phyloP scores from a whole-genome alignment of 495 filamentous ascomycete genomes.

The Hypoxylon rickii region DNA sequence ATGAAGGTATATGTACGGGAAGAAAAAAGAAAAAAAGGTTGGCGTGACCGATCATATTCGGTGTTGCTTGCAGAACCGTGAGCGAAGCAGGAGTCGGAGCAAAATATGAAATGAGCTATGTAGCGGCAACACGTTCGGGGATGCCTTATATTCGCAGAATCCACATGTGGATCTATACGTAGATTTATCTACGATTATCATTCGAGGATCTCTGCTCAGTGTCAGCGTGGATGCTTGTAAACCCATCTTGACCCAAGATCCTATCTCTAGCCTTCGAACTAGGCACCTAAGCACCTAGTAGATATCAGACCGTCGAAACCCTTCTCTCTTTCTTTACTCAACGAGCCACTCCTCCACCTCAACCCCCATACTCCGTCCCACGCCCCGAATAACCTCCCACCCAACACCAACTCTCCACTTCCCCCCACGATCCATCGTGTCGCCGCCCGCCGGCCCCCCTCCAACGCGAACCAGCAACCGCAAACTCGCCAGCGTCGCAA shows the following conservation, averaged over 20 bases:
- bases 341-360: constrained; percentile 73
- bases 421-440: constrained; percentile 64
- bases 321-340: constrained; percentile 47
- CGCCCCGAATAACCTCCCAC: constrained; percentile 68
- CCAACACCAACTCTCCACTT: constrained; percentile 78
- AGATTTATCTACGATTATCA: background rate
- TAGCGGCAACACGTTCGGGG: constrained; percentile 3
- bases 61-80: too few species aligned
- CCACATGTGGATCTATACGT: background rate
- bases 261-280: too few species aligned
- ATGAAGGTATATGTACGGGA: too few species aligned
- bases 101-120: background rate
- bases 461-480: constrained; percentile 68
- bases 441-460: constrained; percentile 43
- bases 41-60: too few species aligned
- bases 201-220: too few species aligned
- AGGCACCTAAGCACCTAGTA: background rate
- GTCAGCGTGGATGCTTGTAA: too few species aligned
- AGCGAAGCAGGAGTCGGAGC: constrained; percentile 9
- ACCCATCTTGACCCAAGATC: too few species aligned
- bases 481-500: constrained; percentile 81
- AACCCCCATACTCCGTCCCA: constrained; percentile 71
- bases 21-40: too few species aligned
- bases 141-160: constrained; percentile 5
- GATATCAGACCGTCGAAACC: too few species aligned